Conservation (phyloP, 768 basidiomycete species). For the Boletus reticulatus region DNA sequence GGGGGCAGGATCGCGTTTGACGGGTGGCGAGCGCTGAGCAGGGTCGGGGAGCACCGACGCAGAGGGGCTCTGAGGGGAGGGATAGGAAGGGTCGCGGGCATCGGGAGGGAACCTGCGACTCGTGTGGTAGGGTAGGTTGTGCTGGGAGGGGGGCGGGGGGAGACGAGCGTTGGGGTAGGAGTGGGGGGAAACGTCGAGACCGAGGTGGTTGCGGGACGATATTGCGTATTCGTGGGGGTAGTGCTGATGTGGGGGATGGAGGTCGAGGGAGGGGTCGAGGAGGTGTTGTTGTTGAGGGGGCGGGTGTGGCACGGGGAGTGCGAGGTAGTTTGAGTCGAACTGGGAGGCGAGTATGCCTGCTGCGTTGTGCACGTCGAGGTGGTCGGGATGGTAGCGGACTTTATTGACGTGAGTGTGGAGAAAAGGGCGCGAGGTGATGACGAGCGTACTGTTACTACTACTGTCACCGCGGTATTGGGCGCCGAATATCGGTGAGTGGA, state of each 20-base stretch:
- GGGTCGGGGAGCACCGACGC: slow-evolving; percentile 20
- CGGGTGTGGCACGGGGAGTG: slow-evolving; percentile 29
- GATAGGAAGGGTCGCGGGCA: slow-evolving; percentile 37
- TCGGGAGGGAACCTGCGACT: slow-evolving; percentile 35
- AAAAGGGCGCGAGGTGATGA: slow-evolving; percentile 48
- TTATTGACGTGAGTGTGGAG: slow-evolving; percentile 48
- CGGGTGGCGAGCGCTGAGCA: slow-evolving; percentile 33
- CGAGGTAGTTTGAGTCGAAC: slow-evolving; percentile 47
- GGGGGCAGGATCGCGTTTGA: slow-evolving; percentile 46
- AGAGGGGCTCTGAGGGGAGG: slow-evolving; percentile 32
- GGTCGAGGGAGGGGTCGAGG: slow-evolving; percentile 44
- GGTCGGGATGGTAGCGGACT: slow-evolving; percentile 63
- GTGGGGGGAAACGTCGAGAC: slow-evolving; percentile 42
- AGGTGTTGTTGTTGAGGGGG: slow-evolving; percentile 36
- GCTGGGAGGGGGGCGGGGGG: slow-evolving; percentile 32
- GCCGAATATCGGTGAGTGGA: slow-evolving; percentile 69
- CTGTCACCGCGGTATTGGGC: slow-evolving; percentile 49
- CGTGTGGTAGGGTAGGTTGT: slow-evolving; percentile 21
- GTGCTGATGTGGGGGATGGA: slow-evolving; percentile 34
- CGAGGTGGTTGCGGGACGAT: slow-evolving; percentile 44
- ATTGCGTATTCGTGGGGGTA: slow-evolving; percentile 40
- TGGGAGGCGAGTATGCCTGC: slow-evolving; percentile 48
- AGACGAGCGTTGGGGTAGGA: slow-evolving; percentile 42
- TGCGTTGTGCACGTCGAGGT: slow-evolving; percentile 46
- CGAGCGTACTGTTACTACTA: slow-evolving; percentile 31